Conservation (phyloP, 306 rosid species). For the Prunus armeniaca region DNA sequence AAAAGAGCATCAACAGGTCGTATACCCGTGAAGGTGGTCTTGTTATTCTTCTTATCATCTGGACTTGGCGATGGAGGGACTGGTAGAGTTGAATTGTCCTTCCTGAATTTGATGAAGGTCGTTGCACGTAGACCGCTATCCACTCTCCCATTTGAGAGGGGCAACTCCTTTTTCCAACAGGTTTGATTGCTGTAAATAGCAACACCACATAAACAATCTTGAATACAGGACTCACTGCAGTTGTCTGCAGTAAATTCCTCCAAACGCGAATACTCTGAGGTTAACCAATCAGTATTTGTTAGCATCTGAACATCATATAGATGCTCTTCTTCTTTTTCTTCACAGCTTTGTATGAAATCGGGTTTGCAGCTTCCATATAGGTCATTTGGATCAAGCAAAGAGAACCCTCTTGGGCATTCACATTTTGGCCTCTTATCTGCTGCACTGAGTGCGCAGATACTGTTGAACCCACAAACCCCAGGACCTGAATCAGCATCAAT, state of each 20-base stretch:
- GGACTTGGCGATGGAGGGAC: background rate
- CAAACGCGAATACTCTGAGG: slow-evolving; percentile 12
- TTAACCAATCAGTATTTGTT: slow-evolving; percentile 21
- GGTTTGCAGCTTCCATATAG: slow-evolving; percentile 19
- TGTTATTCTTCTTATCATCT: slow-evolving; percentile 2
- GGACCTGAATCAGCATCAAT: background rate
- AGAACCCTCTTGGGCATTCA: slow-evolving; percentile 24
- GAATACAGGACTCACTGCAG: slow-evolving; percentile 25
- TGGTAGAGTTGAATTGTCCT: background rate
- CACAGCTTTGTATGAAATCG: slow-evolving; percentile 21
- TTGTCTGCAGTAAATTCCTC: background rate
- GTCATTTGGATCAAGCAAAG: slow-evolving; percentile 26
- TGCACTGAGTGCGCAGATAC: slow-evolving; percentile 31
- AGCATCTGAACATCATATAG: slow-evolving; percentile 11
- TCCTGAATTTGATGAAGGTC: slow-evolving; percentile 15
- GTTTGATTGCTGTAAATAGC: background rate
- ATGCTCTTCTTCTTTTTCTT: slow-evolving; percentile 3
- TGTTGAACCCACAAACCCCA: slow-evolving; percentile 50
- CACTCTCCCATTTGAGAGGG: slow-evolving; percentile 36
- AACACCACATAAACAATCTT: slow-evolving; percentile 36
- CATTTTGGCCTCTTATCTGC: slow-evolving; percentile 27
- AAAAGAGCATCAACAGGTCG: no score
- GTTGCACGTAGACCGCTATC: background rate
- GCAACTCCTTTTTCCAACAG: slow-evolving; percentile 43
- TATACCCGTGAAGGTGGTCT: background rate